Percentiles rank a stretch among this genome's conserved stretches.
Conservation (phyloP, 2,329 filamentous ascomycete genomes). For the Delphinella strobiligena region DNA sequence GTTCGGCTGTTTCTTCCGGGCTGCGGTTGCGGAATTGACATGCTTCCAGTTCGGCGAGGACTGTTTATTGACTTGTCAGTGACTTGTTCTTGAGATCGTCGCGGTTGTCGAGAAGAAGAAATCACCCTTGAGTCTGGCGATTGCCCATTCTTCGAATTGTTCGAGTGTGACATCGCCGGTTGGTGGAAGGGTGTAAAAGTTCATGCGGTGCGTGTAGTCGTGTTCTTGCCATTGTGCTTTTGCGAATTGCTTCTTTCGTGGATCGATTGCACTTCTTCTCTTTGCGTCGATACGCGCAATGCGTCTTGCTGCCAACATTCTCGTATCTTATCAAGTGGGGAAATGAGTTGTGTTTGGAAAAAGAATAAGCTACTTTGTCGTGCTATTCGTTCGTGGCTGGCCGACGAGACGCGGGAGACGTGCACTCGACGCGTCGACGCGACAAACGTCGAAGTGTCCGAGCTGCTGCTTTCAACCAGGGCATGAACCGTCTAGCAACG, state of each 20-base stretch:
- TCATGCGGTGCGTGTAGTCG: slow-evolving; percentile 74
- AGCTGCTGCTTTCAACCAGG: too few relatives aligned
- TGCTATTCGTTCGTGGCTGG: not conserved
- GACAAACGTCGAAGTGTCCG: too few relatives aligned
- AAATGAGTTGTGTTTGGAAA: too few relatives aligned
- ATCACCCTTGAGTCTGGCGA: slow-evolving; percentile 69
- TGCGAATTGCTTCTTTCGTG: slow-evolving; percentile 80
- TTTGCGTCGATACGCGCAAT: slow-evolving; percentile 46
- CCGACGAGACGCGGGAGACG: too few relatives aligned
- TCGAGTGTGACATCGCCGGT: slow-evolving; percentile 92
- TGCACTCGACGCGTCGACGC: too few relatives aligned
- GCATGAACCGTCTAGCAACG: too few relatives aligned
- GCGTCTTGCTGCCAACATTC: slow-evolving; percentile 11
- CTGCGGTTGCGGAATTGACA: slow-evolving; percentile 90
- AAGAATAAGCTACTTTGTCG: too few relatives aligned
- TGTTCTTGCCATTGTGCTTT: slow-evolving; percentile 63
- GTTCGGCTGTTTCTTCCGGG: slow-evolving; percentile 64
- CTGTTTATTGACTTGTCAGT: slow-evolving; percentile 28
- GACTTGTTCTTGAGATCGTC: not conserved
- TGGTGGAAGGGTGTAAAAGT: slow-evolving; percentile 80
- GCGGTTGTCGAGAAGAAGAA: accelerated
- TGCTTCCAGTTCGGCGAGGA: slow-evolving; percentile 79
- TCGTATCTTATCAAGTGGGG: not conserved
- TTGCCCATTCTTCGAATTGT: slow-evolving; percentile 98
- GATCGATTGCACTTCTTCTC: slow-evolving; percentile 61